Conservation (phyloP, 2,329 filamentous ascomycete genomes). For the Neonectria hederae region DNA sequence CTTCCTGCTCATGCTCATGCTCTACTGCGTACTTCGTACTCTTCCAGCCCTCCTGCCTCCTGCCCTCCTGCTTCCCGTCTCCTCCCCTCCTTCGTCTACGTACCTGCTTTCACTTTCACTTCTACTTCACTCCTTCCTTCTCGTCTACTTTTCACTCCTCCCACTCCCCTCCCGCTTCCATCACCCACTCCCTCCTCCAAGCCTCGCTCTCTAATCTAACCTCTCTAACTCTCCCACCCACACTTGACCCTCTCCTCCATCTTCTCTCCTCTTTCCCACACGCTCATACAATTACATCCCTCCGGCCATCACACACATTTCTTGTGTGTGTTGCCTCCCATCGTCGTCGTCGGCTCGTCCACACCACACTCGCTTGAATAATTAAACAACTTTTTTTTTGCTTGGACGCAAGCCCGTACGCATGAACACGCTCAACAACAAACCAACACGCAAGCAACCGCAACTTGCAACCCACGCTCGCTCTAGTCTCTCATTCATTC, state of each 20-base stretch:
- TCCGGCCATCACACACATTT: slow-evolving; percentile 21
- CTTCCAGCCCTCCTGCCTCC: slow-evolving; percentile 7
- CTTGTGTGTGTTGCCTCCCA: slow-evolving; percentile 21
- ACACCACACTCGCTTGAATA: slow-evolving; percentile 29
- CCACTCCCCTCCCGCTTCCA: slow-evolving; percentile 23
- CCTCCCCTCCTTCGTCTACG: slow-evolving; percentile 10
- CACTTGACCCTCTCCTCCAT: slow-evolving; percentile 28
- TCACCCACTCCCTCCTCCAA: slow-evolving; percentile 26
- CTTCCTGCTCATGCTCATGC: slow-evolving; percentile 14
- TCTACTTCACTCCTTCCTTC: slow-evolving; percentile 21
- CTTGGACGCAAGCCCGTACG: slow-evolving; percentile 19
- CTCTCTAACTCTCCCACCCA: slow-evolving; percentile 25
- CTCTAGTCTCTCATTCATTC: slow-evolving; percentile 26
- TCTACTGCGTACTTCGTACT: slow-evolving; percentile 14
- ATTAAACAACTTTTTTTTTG: slow-evolving; percentile 11
- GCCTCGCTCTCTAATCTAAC: slow-evolving; percentile 30
- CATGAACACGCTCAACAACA: slow-evolving; percentile 8
- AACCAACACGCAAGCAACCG: not conserved
- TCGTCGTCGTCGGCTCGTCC: slow-evolving; percentile 25
- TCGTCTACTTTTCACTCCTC: slow-evolving; percentile 19
- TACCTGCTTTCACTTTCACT: not conserved
- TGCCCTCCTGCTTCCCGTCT: slow-evolving; percentile 19
- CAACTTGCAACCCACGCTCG: slow-evolving; percentile 23
- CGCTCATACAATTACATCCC: slow-evolving; percentile 24
- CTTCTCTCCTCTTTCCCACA: slow-evolving; percentile 33